Evolutionary conservation across 371 early-diverging fungal species (phyloP).

Genomic region (Chytridium lagenaria): DNA sequence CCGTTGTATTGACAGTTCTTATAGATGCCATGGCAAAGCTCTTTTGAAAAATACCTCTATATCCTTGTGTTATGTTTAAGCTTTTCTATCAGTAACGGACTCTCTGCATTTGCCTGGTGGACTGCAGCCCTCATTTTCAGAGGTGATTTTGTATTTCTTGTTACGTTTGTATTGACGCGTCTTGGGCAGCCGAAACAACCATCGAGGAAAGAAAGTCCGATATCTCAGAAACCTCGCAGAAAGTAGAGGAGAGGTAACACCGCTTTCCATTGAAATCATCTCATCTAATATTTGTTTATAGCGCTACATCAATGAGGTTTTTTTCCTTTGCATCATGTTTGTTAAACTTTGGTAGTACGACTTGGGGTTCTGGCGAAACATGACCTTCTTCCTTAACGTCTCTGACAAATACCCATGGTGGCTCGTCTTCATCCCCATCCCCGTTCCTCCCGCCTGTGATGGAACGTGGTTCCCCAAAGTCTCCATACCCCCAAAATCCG

Average conservation of each 20-base stretch:
- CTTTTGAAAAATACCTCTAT: background rate
- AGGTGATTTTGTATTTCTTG: no score
- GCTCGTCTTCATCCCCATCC: constrained; percentile 6
- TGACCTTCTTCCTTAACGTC: constrained; percentile 47
- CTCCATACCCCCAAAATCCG: background rate
- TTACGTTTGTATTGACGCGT: no score
- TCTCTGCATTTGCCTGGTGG: background rate
- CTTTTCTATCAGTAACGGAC: background rate
- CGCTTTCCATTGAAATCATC: constrained; percentile 11
- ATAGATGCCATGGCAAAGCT: background rate
- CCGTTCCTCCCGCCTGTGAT: constrained; percentile 13
- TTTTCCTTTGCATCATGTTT: background rate
- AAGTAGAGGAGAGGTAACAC: constrained; percentile 39
- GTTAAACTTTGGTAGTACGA: constrained; percentile 29
- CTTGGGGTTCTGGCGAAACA: constrained; percentile 48
- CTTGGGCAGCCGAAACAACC: constrained; percentile 37
- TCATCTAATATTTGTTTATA: background rate
- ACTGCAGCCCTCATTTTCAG: no score
- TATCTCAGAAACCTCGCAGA: background rate
- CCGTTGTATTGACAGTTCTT: background rate
- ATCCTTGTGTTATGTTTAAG: background rate
- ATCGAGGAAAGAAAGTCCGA: constrained; percentile 42
- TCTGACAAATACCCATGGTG: constrained; percentile 15
- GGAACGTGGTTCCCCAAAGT: constrained; percentile 18
- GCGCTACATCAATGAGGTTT: constrained; percentile 7